Evolutionary conservation across 140 eudicot genomes (phyloP).

Genomic region (Senecio squalidus): DNA sequence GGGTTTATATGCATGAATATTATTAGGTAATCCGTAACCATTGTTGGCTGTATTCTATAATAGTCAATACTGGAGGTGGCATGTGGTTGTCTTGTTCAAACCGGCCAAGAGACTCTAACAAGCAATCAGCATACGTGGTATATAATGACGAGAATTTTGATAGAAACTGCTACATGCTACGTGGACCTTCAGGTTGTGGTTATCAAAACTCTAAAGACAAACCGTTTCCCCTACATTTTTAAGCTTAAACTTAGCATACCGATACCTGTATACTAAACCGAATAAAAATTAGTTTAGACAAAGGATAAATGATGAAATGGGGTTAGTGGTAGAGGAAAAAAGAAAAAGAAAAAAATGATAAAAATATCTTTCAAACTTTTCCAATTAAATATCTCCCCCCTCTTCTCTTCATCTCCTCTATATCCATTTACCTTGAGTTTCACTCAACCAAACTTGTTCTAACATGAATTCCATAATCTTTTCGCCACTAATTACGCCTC

Average conservation of each 20-base stretch:
- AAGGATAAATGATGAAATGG: slow-evolving; percentile 1
- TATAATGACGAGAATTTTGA: neutral
- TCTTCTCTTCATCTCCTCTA: slow-evolving; percentile 4
- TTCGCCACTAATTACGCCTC: slow-evolving; percentile 21
- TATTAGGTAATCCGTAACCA: neutral
- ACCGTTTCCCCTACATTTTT: too few species aligned
- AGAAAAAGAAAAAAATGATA: neutral
- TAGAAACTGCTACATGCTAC: too few species aligned
- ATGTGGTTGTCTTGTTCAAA: slow-evolving; percentile 1
- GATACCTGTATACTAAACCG: too few species aligned
- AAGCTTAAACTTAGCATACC: too few species aligned
- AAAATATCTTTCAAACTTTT: slow-evolving; percentile 6
- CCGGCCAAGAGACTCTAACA: neutral
- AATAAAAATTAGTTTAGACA: too few species aligned
- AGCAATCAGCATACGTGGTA: slow-evolving; percentile 1
- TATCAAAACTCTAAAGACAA: neutral
- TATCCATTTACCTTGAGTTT: slow-evolving; percentile 3
- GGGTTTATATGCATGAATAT: neutral
- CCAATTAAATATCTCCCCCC: slow-evolving; percentile 12
- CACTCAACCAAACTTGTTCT: neutral
- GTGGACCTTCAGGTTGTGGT: neutral
- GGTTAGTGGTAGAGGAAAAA: slow-evolving; percentile 19
- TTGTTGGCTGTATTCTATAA: neutral
- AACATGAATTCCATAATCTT: slow-evolving; percentile 32
- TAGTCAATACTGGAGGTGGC: neutral